Evolutionary conservation across 2,329 filamentous ascomycete genomes (phyloP), one percentile per base, ranked within the genome.

Genomic region (Neofusicoccum cordaticola): DNA sequence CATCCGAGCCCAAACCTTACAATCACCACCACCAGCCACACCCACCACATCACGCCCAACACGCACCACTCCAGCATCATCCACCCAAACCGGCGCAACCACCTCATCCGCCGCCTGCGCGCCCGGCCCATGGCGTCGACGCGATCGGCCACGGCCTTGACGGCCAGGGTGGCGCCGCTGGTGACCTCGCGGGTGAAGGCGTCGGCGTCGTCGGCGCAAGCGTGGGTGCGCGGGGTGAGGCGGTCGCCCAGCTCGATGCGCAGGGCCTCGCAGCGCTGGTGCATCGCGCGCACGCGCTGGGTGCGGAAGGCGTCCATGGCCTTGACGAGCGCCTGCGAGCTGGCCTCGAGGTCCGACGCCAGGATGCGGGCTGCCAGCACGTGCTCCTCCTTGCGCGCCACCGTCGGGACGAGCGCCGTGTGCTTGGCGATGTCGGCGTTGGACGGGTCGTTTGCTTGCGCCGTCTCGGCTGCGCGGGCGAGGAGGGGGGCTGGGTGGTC

Each of bases 21-120:
- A 27, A 94, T 82, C 75, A 93, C 90, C 27, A 97, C 93, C 39
- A 96, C 82, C 66, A 96, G 86, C 93, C 94, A 98, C 15, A 96
- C 88, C 77, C 90, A 92, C 93, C 95, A 97, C 88, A 98, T 92
- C 70, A 96, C 86, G 3, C 90, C 91, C 44, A 98, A 87, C 17
- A 98, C 84, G 50, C 86, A 80, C 92, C 92, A 96, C 81, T 97
- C 93, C 31, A 96, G 85, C 27, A 88, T 79, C 48, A 92, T 85
- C 84, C 92, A 96, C 19, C 91, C 88, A 0, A 86, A 85, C 15
- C 90, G 82, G 31, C 91, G 82, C 47, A 92, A 76, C 86, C 91
- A 92, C 62, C 91, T 82, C 70, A 94, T 81, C 51, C 91, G 83
- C 65, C 89, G 83, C 64, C 90, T 82, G 60, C 93, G 83, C 81